Base-by-base conservation (phyloP, 192 early-diverging fungal species). In the Coemansia sp. region DNA sequence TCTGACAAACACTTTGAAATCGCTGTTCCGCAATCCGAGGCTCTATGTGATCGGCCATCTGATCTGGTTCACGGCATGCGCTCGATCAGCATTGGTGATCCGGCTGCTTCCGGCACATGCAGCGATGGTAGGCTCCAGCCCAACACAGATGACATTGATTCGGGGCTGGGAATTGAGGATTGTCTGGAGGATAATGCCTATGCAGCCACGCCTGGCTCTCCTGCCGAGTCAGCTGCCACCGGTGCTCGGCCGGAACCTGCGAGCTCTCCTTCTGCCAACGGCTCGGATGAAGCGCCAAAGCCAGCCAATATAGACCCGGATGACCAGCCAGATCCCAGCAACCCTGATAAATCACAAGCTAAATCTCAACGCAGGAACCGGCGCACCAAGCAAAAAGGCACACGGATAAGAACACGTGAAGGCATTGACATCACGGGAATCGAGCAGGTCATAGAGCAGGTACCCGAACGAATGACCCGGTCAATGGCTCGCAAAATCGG, bases 401-500 rank as follows among this genome's bases (percentile, higher is more conserved):
- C 28, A 42, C 28, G 18, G 15, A 50, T 36, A n/a, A 48, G 42
- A 38, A 20, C 38, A 42, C 65, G 58, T 2, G 47, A 60, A 42
- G 36, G 41, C 30, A 53, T 57, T 35, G 55, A 53, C 35, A 37
- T 40, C 18, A 39, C 40, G 6, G 43, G 23, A 9, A 56, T 68
- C 14, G 68, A 63, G 15, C 21, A 38, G 18, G 57, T 63, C n/a
- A 57, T 57, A 43, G 36, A 54, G 53, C 55, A 60, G 10, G 56
- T 50, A 15, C 57, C 72, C 5, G 23, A 12, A 36, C 61, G 72
- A 21, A 68, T 75, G 57, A 75, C 72, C 21, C 55, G 72, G 44
- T 75, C 72, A n/a, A 68, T 75, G 72, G 72, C 72, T 21, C 62
- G 61, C 18, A 57, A 57, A 39, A 39, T 55, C 4, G 72, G 72